Percentiles rank a stretch among this genome's conserved stretches.
Evolutionary conservation across 1,284 basidiomycete genomes (phyloP).

Genomic region (Cutaneotrichosporon daszewskae): DNA sequence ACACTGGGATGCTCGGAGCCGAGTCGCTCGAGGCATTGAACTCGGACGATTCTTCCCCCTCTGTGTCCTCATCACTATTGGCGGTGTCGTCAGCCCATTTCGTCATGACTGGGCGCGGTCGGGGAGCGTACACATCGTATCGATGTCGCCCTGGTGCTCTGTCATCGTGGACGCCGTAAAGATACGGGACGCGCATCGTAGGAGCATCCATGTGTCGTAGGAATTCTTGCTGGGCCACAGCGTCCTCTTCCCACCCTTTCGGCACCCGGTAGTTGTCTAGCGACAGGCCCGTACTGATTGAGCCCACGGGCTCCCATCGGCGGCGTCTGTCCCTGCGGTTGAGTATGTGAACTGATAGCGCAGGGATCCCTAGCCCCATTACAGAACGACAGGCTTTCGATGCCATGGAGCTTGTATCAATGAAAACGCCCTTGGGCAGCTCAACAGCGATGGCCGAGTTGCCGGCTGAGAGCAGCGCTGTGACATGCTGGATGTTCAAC

Average conservation of each 20-base stretch:
- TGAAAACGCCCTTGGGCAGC: conserved; percentile 57
- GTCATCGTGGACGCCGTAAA: conserved; percentile 50
- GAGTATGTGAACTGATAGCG: conserved; percentile 21
- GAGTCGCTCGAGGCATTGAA: conserved; percentile 8
- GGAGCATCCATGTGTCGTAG: conserved; percentile 63
- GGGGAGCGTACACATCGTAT: conserved; percentile 32
- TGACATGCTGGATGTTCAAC: conserved; percentile 54
- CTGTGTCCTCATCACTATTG: conserved; percentile 3
- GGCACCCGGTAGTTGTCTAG: conserved; percentile 67
- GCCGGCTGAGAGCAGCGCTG: conserved; percentile 56
- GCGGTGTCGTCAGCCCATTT: conserved; percentile 3
- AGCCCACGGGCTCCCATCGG: conserved; percentile 65
- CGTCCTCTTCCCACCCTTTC: conserved; percentile 55
- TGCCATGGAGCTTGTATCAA: conserved; percentile 69
- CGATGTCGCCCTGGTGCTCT: conserved; percentile 17
- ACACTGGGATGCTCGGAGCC: not conserved
- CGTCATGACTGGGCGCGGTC: conserved; percentile 10
- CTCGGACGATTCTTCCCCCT: conserved; percentile 5
- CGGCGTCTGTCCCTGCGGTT: conserved; percentile 9
- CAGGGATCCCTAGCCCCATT: conserved; percentile 24
- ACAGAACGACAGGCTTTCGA: conserved; percentile 52
- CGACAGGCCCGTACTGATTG: conserved; percentile 54
- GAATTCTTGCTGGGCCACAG: conserved; percentile 59
- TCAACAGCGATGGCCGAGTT: conserved; percentile 56
- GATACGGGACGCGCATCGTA: conserved; percentile 60